Percentiles rank a stretch among this genome's conserved stretches.
These are phyloP conservation scores for Cyberlindnera americana DNA, from an alignment of 805 yeast species.

Conservation along the genomic window DNA sequence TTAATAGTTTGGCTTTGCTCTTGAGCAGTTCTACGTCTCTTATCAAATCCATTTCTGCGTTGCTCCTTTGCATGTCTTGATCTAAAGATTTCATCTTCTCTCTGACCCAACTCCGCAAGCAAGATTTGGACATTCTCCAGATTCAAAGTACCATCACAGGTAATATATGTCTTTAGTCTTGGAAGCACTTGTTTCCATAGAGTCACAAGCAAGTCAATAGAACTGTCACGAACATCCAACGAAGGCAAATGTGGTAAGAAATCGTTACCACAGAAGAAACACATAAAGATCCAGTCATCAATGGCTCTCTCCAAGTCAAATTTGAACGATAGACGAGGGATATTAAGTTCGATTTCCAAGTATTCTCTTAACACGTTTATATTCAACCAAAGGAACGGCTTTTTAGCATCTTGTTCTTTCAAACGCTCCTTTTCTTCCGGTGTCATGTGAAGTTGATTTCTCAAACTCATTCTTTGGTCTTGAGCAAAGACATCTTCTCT, in stretches of 20 bases:
- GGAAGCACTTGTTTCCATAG: constrained; percentile 82
- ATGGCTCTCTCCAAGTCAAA: constrained; percentile 93
- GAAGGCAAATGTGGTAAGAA: constrained; percentile 95
- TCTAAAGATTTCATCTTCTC: constrained; percentile 77
- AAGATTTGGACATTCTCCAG: constrained; percentile 72
- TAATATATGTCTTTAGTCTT: constrained; percentile 67
- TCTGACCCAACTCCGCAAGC: constrained; percentile 57
- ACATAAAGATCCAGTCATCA: constrained; percentile 98
- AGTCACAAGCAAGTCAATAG: constrained; percentile 74
- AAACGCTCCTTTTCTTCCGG: constrained; percentile 47
- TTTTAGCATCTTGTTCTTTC: constrained; percentile 40
- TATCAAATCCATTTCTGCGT: constrained; percentile 60
- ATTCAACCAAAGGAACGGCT: constrained; percentile 94
- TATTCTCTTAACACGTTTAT: constrained; percentile 85
- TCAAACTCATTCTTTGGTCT: constrained; percentile 36
- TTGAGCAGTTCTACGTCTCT: constrained; percentile 50
- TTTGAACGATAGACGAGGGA: constrained; percentile 64
- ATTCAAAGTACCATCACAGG: constrained; percentile 85
- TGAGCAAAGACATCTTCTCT: constrained; percentile 97
- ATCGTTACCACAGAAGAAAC: constrained; percentile 98
- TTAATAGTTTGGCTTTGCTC: constrained; percentile 44
- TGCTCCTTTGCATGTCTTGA: constrained; percentile 65
- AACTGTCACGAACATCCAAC: constrained; percentile 90
- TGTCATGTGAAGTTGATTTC: constrained; percentile 54
- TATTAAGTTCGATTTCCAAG: constrained; percentile 71